These are phyloP conservation scores for Xylaria sp. DNA, from an alignment of 2,329 filamentous ascomycete species.

Conservation along the genomic window DNA sequence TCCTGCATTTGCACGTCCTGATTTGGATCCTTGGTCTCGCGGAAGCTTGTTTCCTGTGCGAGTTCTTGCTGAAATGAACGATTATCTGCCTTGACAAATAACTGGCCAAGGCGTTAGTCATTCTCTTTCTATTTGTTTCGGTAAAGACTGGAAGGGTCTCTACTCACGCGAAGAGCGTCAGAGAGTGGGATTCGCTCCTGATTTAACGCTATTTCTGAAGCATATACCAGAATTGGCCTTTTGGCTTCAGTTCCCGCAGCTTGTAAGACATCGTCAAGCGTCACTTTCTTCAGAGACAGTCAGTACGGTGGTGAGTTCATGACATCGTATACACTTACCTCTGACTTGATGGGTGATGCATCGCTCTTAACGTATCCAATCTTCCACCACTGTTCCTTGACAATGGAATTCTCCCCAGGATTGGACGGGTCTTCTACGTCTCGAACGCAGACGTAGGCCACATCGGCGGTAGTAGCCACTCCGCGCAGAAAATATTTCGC, in stretches of 20 bases:
- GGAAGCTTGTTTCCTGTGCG: constrained; percentile 49
- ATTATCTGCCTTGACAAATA: constrained; percentile 65
- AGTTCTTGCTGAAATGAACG: constrained; percentile 64
- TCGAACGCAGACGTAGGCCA: constrained; percentile 63
- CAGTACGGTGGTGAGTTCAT: constrained; percentile 22
- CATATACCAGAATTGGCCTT: constrained; percentile 63
- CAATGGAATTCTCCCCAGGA: constrained; percentile 50
- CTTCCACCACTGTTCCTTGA: constrained; percentile 67
- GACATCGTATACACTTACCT: constrained; percentile 54
- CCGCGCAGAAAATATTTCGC: constrained; percentile 63
- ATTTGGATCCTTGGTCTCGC: constrained; percentile 2
- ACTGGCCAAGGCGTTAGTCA: constrained; percentile 50
- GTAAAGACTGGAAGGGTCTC: background rate
- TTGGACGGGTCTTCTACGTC: constrained; percentile 57
- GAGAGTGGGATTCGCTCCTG: constrained; percentile 53
- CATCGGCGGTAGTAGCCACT: constrained; percentile 59
- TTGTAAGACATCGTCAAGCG: constrained; percentile 57
- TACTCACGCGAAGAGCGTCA: constrained; percentile 52
- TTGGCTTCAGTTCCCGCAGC: constrained; percentile 62
- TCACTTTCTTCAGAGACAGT: constrained; percentile 57
- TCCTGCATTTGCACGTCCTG: constrained; percentile 39
- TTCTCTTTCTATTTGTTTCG: background rate
- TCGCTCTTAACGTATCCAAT: constrained; percentile 57
- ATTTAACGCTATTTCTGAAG: constrained; percentile 61
- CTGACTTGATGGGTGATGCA: constrained; percentile 58